Conservation (phyloP, 2,329 filamentous ascomycete species). For the Zasmidium citrigriseum region DNA sequence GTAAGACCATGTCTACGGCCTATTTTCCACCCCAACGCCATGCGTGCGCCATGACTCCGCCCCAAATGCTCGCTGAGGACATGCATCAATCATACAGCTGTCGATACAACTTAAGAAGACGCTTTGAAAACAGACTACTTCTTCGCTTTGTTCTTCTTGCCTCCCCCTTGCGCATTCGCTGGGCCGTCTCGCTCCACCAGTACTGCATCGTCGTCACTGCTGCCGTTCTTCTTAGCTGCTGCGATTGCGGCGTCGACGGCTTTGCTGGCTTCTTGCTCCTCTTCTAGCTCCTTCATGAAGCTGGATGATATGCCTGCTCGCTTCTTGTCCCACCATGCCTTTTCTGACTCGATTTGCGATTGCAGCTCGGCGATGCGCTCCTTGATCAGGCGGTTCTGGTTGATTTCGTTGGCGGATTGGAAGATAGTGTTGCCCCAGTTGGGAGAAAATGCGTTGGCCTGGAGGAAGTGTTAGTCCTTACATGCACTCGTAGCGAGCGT, state of each 20-base stretch:
- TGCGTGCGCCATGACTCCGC: neutral
- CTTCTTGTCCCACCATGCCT: slow-evolving; percentile 90
- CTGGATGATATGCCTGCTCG: slow-evolving; percentile 70
- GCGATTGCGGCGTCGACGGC: slow-evolving; percentile 17
- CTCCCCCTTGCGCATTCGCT: slow-evolving; percentile 44
- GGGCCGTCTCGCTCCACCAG: slow-evolving; percentile 68
- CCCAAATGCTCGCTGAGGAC: neutral
- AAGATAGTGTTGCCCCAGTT: slow-evolving; percentile 96
- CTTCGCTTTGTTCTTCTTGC: slow-evolving; percentile 64
- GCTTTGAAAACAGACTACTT: slow-evolving; percentile 41
- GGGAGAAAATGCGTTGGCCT: slow-evolving; percentile 88
- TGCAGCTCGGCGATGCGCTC: slow-evolving; percentile 75
- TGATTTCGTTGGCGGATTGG: slow-evolving; percentile 95
- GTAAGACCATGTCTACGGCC: neutral
- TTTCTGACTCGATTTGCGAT: slow-evolving; percentile 69
- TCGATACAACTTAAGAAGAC: no score
- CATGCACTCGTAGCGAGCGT: neutral
- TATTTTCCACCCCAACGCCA: neutral
- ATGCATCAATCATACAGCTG: neutral
- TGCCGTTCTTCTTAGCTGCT: slow-evolving; percentile 31
- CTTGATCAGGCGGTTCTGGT: slow-evolving; percentile 77
- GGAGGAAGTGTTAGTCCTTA: slow-evolving; percentile 10
- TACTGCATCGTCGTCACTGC: slow-evolving; percentile 72
- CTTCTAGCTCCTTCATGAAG: slow-evolving; percentile 83
- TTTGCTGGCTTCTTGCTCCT: slow-evolving; percentile 30